These are phyloP conservation scores for Rhododendron henanense DNA, from an alignment of 148 eudicot genomes.

Conservation along the genomic window DNA sequence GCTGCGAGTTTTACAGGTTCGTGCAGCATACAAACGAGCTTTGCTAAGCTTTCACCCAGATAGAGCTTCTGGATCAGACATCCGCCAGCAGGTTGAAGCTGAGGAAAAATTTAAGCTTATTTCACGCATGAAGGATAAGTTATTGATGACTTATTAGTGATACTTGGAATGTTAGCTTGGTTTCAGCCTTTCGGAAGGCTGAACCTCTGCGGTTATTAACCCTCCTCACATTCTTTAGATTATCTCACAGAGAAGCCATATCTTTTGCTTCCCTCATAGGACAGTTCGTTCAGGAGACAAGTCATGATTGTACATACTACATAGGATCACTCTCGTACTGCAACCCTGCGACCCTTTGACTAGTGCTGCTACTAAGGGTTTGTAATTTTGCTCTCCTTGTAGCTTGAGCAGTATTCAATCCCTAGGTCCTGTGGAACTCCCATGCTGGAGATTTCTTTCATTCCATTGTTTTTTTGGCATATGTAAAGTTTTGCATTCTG, in stretches of 20 bases:
- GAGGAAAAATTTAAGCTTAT: conserved; percentile 96
- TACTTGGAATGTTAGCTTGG: too few relatives aligned
- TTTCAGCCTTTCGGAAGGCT: too few relatives aligned
- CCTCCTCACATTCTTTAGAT: background rate
- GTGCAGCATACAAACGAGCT: conserved; percentile 73
- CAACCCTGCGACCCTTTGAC: background rate
- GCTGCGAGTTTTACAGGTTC: conserved; percentile 45
- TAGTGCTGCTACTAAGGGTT: background rate
- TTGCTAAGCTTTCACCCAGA: conserved; percentile 84
- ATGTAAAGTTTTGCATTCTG: background rate
- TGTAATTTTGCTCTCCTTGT: background rate
- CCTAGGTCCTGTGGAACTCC: background rate
- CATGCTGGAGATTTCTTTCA: background rate
- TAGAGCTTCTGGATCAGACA: conserved; percentile 55
- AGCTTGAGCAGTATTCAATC: background rate
- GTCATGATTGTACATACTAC: background rate
- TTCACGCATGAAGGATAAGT: conserved; percentile 75
- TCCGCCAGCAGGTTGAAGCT: conserved; percentile 83
- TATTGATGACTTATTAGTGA: background rate
- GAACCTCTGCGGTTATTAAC: background rate
- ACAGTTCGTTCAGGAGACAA: background rate
- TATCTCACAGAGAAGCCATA: background rate
- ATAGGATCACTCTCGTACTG: background rate
- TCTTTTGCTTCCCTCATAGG: background rate
- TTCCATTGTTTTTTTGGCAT: background rate